Conservation (phyloP, 2,329 filamentous ascomycete genomes). For the Periconia digitata region DNA sequence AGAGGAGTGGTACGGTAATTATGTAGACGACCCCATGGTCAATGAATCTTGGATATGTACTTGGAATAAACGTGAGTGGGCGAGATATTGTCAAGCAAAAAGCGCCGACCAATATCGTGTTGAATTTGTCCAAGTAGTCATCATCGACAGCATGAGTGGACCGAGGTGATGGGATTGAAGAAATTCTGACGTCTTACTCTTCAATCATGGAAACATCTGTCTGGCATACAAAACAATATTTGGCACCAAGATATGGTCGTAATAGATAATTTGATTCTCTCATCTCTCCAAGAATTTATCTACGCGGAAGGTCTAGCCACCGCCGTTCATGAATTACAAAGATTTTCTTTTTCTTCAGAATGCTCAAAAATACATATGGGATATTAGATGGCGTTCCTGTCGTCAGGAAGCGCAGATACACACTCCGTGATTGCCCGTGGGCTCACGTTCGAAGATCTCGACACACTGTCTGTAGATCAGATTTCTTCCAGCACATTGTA, state of each 20-base stretch:
- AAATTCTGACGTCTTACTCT: no score
- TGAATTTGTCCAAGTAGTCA: no score
- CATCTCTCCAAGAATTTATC: conserved; percentile 15
- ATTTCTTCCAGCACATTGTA: neutral
- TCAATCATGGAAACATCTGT: no score
- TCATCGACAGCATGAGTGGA: no score
- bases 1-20: no score
- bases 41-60: no score
- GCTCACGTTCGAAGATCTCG: neutral
- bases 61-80: no score
- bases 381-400: neutral
- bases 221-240: neutral
- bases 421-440: neutral
- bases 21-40: no score
- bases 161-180: no score
- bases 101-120: no score
- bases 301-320: conserved; percentile 12
- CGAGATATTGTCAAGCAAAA: no score
- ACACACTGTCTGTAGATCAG: neutral
- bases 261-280: conserved; percentile 7
- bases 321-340: conserved; percentile 21
- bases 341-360: conserved; percentile 12
- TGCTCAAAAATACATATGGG: neutral
- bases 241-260: neutral
- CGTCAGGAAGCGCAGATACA: neutral